These are phyloP conservation scores for Beauveria scarabaeidicola DNA, from an alignment of 2,329 filamentous ascomycete species.

Conservation along the genomic window DNA sequence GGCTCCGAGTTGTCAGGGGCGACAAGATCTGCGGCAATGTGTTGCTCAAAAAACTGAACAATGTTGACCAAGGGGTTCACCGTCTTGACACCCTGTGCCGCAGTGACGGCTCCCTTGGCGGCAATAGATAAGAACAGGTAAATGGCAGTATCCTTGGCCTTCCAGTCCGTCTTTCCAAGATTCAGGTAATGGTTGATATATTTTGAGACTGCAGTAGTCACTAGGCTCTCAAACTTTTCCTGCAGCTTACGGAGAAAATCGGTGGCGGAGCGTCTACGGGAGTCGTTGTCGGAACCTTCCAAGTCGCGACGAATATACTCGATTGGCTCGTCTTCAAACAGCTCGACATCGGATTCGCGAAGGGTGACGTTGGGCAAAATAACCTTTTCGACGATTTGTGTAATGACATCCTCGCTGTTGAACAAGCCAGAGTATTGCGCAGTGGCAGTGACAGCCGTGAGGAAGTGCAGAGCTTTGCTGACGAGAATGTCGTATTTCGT, in stretches of 20 bases:
- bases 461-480: slow-evolving; percentile 87
- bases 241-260: slow-evolving; percentile 88
- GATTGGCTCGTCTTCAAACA: slow-evolving; percentile 97
- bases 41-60: slow-evolving; percentile 87
- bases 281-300: slow-evolving; percentile 94
- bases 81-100: slow-evolving; percentile 81
- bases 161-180: slow-evolving; percentile 80
- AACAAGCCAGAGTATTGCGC: slow-evolving; percentile 74
- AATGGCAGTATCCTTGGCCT: slow-evolving; percentile 94
- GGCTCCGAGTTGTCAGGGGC: slow-evolving; percentile 61
- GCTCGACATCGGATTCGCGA: slow-evolving; percentile 85
- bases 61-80: slow-evolving; percentile 84
- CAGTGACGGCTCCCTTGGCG: slow-evolving; percentile 80
- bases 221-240: slow-evolving; percentile 75
- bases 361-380: slow-evolving; percentile 87
- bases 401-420: slow-evolving; percentile 70
- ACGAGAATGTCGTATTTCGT: slow-evolving; percentile 92
- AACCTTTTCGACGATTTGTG: slow-evolving; percentile 90
- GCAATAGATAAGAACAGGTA: slow-evolving; percentile 94
- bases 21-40: slow-evolving; percentile 84
- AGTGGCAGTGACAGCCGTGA: slow-evolving; percentile 79
- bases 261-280: slow-evolving; percentile 80
- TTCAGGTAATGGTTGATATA: slow-evolving; percentile 84
- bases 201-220: slow-evolving; percentile 77
- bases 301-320: slow-evolving; percentile 94